Percentiles rank a stretch among this genome's conserved stretches.
Conservation (phyloP, 2,329 filamentous ascomycete genomes). For the Exophiala alcalophila region DNA sequence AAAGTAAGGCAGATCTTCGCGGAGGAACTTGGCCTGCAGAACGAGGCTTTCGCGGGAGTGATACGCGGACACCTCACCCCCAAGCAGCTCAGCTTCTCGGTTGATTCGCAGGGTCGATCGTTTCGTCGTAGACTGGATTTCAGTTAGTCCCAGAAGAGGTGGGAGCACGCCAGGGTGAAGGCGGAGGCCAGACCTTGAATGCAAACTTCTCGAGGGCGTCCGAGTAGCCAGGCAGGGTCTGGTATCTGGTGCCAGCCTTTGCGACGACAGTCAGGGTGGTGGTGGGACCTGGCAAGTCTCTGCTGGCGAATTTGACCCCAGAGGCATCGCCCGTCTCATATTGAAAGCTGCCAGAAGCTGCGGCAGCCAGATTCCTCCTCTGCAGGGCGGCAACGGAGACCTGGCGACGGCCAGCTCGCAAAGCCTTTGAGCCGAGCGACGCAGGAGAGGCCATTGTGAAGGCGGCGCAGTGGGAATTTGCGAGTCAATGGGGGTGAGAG, state of each 20-base stretch:
- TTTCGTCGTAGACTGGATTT: slow-evolving; percentile 71
- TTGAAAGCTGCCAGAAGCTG: slow-evolving; percentile 72
- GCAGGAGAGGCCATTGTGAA: slow-evolving; percentile 66
- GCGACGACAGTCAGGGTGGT: slow-evolving; percentile 88
- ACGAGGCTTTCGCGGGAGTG: slow-evolving; percentile 93
- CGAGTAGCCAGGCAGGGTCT: slow-evolving; percentile 83
- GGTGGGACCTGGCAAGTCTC: slow-evolving; percentile 83
- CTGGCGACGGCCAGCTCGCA: slow-evolving; percentile 59
- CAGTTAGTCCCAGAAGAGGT: slow-evolving; percentile 12
- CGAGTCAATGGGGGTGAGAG: no score
- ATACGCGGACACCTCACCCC: slow-evolving; percentile 80
- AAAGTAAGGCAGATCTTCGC: slow-evolving; percentile 95
- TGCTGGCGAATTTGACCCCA: slow-evolving; percentile 88
- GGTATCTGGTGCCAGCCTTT: slow-evolving; percentile 91
- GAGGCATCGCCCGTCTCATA: slow-evolving; percentile 84
- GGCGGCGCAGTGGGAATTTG: slow-evolving; percentile 5
- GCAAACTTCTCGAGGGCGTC: slow-evolving; percentile 92
- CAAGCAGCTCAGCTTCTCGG: slow-evolving; percentile 92
- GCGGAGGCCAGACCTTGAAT: slow-evolving; percentile 77
- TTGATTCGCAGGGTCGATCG: slow-evolving; percentile 89
- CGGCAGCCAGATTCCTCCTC: slow-evolving; percentile 62
- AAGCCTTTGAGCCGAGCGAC: slow-evolving; percentile 61
- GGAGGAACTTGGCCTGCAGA: slow-evolving; percentile 89
- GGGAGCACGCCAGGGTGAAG: slow-evolving; percentile 10
- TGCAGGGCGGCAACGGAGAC: slow-evolving; percentile 56